phyloP scores from a whole-genome alignment of 2,329 filamentous ascomycete species.

The Colletotrichum siamense region DNA sequence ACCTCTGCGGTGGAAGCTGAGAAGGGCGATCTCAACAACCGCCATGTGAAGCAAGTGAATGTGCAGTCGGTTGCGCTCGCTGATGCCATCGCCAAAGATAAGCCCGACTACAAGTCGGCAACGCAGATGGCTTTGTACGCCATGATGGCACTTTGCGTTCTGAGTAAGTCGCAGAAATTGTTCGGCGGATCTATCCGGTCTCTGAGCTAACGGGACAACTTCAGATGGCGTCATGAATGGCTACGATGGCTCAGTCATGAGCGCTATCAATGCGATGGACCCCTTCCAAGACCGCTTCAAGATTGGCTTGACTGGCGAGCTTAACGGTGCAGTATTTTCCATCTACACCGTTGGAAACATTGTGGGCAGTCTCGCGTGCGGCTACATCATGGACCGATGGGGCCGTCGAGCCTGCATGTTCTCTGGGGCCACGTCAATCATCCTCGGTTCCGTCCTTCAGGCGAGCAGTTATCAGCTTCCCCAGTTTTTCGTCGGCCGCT shows the following conservation, averaged over 20 bases:
- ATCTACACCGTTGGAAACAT: conserved; percentile 25
- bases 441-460: conserved; percentile 24
- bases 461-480: conserved; percentile 19
- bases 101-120: conserved; percentile 16
- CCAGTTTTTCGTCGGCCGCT: conserved; percentile 23
- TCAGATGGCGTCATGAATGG: conserved; percentile 17
- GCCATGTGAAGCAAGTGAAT: conserved; percentile 14
- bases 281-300: conserved; percentile 23
- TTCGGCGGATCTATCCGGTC: neutral
- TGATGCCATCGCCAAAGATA: conserved; percentile 25
- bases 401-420: conserved; percentile 11
- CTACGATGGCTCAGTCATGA: conserved; percentile 23
- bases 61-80: conserved; percentile 25
- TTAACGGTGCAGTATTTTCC: conserved; percentile 20
- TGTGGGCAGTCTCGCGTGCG: conserved; percentile 17
- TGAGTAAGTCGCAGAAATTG: neutral
- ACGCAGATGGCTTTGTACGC: conserved; percentile 21
- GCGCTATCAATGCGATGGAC: conserved; percentile 24
- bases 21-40: neutral
- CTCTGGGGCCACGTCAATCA: neutral
- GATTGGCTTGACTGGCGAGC: conserved; percentile 15
- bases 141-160: conserved; percentile 26
- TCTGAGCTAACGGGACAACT: accelerated
- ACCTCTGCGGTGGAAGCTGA: conserved; percentile 17
- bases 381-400: conserved; percentile 26